Conservation (phyloP, 2,329 filamentous ascomycete genomes). For the Capronia coronata region DNA sequence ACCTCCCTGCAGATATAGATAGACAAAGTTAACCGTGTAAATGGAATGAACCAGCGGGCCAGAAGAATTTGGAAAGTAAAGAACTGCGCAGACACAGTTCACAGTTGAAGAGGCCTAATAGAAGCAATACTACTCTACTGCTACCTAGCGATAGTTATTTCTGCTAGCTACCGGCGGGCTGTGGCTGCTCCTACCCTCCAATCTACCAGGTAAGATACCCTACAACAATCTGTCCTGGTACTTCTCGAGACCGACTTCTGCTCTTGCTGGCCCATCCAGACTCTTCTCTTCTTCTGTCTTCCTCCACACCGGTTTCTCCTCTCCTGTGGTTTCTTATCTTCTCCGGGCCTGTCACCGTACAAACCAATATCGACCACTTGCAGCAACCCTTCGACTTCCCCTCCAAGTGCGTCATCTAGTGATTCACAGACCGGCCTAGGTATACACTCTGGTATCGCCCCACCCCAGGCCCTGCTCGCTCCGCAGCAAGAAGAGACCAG, state of each 20-base stretch:
- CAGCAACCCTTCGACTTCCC: neutral
- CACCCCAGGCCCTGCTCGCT: conserved; percentile 15
- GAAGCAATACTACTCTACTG: no score
- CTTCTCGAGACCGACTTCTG: neutral
- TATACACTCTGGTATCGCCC: neutral
- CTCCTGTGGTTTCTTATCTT: conserved; percentile 1
- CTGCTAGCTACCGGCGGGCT: no score
- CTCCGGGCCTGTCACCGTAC: neutral
- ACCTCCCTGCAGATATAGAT: no score
- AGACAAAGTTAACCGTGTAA: no score
- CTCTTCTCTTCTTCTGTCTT: neutral
- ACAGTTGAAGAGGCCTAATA: no score
- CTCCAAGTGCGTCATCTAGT: conserved; percentile 23
- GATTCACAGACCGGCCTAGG: neutral
- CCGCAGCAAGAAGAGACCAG: conserved; percentile 6
- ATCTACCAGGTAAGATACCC: no score
- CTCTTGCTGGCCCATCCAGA: neutral
- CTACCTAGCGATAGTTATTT: no score
- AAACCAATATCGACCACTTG: neutral
- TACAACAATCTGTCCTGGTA: neutral
- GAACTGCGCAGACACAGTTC: no score
- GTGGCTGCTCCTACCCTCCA: no score
- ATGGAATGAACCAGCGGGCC: no score
- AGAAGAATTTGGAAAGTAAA: no score
- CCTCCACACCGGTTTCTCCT: neutral